Percentiles rank a stretch among this genome's conserved stretches.
phyloP scores from a whole-genome alignment of 1,284 basidiomycete species.

The Psilocybe mexicana region DNA sequence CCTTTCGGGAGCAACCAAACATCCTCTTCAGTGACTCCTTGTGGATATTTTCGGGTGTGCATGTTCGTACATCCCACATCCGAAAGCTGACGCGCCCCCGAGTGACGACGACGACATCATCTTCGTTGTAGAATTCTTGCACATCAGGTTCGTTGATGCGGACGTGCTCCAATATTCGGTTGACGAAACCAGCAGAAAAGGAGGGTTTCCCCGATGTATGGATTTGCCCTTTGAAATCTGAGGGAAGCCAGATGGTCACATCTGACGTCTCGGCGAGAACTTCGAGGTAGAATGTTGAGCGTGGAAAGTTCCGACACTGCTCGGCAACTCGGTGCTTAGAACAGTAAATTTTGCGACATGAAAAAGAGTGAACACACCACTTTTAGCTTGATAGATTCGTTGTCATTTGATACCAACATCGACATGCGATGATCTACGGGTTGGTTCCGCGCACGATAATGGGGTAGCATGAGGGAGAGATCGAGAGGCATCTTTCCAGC shows the following conservation, averaged over 20 bases:
- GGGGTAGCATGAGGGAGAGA: conserved; percentile 66
- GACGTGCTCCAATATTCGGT: conserved; percentile 63
- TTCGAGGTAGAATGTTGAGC: conserved; percentile 65
- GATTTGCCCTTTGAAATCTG: conserved; percentile 72
- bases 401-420: conserved; percentile 59
- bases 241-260: conserved; percentile 72
- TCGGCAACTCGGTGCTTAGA: neutral
- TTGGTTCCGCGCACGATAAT: conserved; percentile 72
- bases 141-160: conserved; percentile 51
- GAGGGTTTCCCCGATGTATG: conserved; percentile 51
- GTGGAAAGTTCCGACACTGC: conserved; percentile 66
- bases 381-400: conserved; percentile 63
- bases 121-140: conserved; percentile 43
- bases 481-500: conserved; percentile 53
- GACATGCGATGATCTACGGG: conserved; percentile 67
- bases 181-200: conserved; percentile 72
- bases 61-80: conserved; percentile 75
- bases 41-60: conserved; percentile 57
- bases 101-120: conserved; percentile 63
- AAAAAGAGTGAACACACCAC: conserved; percentile 43
- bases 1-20: conserved; percentile 56
- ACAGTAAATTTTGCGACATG: neutral
- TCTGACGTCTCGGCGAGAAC: conserved; percentile 60
- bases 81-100: conserved; percentile 62
- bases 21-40: conserved; percentile 65